Conservation (phyloP, 257 asterid genomes). For the Solanum piurae region DNA sequence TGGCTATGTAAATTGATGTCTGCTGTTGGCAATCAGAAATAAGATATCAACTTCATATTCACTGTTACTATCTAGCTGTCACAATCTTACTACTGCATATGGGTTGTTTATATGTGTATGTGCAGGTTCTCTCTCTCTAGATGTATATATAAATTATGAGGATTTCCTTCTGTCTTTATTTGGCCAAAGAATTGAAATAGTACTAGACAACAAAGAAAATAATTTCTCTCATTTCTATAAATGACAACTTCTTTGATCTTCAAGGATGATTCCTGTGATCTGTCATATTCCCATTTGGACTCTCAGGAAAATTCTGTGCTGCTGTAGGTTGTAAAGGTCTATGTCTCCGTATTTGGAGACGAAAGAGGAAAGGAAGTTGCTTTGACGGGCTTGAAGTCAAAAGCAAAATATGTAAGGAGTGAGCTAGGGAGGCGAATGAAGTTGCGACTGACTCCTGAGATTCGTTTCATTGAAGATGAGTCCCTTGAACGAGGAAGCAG, state of each 20-base stretch:
- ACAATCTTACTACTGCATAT: background rate
- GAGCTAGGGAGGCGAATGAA: constrained; percentile 89
- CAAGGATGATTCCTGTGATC: background rate
- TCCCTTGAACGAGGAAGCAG: constrained; percentile 97
- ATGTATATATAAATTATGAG: background rate
- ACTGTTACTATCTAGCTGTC: background rate
- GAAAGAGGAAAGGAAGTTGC: constrained; percentile 98
- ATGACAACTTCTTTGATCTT: background rate
- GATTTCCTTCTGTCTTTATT: background rate
- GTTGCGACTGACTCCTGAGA: constrained; percentile 92
- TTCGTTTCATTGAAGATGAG: constrained; percentile 91
- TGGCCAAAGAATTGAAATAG: background rate
- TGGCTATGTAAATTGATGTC: background rate
- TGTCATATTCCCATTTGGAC: background rate
- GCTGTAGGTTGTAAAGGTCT: constrained; percentile 86
- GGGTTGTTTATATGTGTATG: background rate
- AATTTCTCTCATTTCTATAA: background rate
- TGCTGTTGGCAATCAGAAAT: background rate
- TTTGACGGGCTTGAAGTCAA: constrained; percentile 76
- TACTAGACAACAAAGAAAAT: background rate
- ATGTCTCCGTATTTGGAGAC: constrained; percentile 94
- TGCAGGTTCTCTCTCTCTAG: background rate
- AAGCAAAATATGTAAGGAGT: constrained; percentile 87
- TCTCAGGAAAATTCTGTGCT: background rate
- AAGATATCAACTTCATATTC: background rate